A percentile compares a stretch with the other conserved stretches of the same genome.
Evolutionary conservation across 805 yeast genomes (phyloP).

Genomic region (Kockiozyma suomiensis): DNA sequence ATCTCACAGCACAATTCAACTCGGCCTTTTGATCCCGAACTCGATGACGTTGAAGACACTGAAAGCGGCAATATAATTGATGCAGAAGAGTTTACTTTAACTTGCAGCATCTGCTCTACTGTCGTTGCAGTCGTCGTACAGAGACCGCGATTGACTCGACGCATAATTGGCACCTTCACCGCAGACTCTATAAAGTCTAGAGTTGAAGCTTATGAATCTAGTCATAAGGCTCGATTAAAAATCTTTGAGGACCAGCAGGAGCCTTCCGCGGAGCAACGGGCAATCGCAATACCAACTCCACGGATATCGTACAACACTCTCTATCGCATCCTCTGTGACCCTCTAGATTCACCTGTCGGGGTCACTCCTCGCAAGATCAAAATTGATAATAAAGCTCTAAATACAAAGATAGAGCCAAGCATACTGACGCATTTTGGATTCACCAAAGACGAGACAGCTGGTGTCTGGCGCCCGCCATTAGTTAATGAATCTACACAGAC

Average conservation of each 20-base stretch:
- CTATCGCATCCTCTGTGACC: conserved; percentile 67
- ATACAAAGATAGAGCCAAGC: conserved; percentile 58
- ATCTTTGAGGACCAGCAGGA: conserved; percentile 28
- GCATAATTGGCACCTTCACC: conserved; percentile 54
- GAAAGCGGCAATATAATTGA: not conserved
- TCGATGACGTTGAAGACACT: not conserved
- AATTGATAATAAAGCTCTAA: conserved; percentile 53
- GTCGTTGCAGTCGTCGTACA: conserved; percentile 1
- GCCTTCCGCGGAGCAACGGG: not conserved
- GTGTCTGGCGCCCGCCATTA: conserved; percentile 27
- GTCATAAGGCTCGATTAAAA: not conserved
- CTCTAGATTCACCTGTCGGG: conserved; percentile 51
- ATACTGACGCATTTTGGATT: conserved; percentile 45
- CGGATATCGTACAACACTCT: conserved; percentile 58
- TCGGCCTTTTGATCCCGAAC: not conserved
- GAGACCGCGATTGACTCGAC: conserved; percentile 46
- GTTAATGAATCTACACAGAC: conserved; percentile 13
- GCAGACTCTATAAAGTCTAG: conserved; percentile 55
- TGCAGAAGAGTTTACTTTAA: conserved; percentile 10
- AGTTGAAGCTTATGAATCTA: conserved; percentile 45
- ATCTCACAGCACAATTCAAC: not conserved
- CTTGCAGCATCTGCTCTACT: conserved; percentile 20
- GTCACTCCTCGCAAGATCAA: conserved; percentile 60
- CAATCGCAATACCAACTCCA: not conserved
- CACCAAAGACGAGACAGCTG: conserved; percentile 12